Evolutionary conservation across 2,329 filamentous ascomycete species (phyloP).

Genomic region (Fusarium palustre): DNA sequence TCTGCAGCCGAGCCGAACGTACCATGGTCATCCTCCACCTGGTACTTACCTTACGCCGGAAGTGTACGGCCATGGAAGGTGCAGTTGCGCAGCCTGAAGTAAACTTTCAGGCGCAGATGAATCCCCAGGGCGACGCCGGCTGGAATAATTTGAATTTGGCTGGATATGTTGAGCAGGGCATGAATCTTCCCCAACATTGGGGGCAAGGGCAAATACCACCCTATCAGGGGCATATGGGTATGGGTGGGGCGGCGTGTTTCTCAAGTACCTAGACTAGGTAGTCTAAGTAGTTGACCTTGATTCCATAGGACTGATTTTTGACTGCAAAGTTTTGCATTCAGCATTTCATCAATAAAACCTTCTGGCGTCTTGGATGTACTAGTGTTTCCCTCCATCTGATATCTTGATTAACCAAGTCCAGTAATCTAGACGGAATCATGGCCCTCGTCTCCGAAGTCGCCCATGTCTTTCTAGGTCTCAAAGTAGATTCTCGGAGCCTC

Average conservation of each 20-base stretch:
- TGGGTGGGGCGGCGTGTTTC: no score
- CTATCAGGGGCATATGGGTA: no score
- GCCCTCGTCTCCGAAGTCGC: constrained; percentile 23
- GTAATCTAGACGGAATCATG: constrained; percentile 10
- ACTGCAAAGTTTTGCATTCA: no score
- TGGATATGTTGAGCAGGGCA: no score
- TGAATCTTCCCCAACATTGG: no score
- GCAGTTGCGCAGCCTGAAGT: neutral
- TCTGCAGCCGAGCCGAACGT: neutral
- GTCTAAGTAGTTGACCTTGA: no score
- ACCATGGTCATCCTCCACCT: neutral
- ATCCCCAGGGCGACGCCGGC: neutral
- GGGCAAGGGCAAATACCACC: no score
- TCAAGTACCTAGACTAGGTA: no score
- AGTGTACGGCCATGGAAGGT: neutral
- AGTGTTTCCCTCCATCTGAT: no score
- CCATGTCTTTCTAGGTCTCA: neutral
- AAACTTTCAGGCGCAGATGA: neutral
- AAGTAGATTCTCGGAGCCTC: constrained; percentile 26
- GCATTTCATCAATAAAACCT: neutral
- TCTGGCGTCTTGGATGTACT: no score
- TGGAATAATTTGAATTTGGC: neutral
- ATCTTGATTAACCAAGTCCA: neutral
- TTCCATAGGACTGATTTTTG: no score
- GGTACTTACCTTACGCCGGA: neutral